These are phyloP conservation scores for Epichloe glyceriae DNA, from an alignment of 2,329 filamentous ascomycete genomes.

Conservation along the genomic window DNA sequence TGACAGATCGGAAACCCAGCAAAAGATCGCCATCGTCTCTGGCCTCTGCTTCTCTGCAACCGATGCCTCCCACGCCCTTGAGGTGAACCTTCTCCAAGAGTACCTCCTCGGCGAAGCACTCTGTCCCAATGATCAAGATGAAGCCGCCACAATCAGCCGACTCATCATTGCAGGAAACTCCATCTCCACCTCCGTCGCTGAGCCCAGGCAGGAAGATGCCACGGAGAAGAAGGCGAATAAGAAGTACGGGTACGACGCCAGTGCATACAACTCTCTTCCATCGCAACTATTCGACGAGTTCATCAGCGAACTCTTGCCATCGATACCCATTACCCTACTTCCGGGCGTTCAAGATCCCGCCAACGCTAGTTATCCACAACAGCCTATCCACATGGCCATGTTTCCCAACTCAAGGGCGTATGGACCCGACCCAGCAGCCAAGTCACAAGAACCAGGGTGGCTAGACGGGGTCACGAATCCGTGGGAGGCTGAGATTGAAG, in stretches of 20 bases:
- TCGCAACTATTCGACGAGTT: slow-evolving; percentile 76
- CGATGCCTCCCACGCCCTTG: slow-evolving; percentile 57
- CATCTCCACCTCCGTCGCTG: slow-evolving; percentile 48
- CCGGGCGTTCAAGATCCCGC: slow-evolving; percentile 78
- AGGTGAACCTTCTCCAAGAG: slow-evolving; percentile 68
- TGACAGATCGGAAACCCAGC: slow-evolving; percentile 34
- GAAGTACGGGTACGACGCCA: slow-evolving; percentile 91
- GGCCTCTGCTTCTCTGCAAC: slow-evolving; percentile 73
- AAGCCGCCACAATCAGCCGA: slow-evolving; percentile 58
- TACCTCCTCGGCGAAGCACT: slow-evolving; percentile 76
- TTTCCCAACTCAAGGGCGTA: slow-evolving; percentile 67
- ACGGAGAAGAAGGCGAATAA: slow-evolving; percentile 42
- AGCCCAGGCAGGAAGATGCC: slow-evolving; percentile 25
- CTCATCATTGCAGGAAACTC: slow-evolving; percentile 90
- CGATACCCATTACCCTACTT: slow-evolving; percentile 77
- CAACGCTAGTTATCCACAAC: slow-evolving; percentile 80
- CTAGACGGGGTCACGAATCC: slow-evolving; percentile 88
- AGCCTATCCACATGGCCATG: slow-evolving; percentile 85
- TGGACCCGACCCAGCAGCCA: slow-evolving; percentile 30
- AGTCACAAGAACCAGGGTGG: slow-evolving; percentile 46
- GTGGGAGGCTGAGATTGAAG: slow-evolving; percentile 81
- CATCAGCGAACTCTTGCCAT: slow-evolving; percentile 67
- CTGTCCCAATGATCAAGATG: slow-evolving; percentile 43
- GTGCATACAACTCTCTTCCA: slow-evolving; percentile 74
- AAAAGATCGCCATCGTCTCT: slow-evolving; percentile 73